A percentile compares a stretch with the other conserved stretches of the same genome.
These are phyloP conservation scores for Besnoitia besnoiti DNA, from an alignment of 169 alveolate species.

Conservation along the genomic window DNA sequence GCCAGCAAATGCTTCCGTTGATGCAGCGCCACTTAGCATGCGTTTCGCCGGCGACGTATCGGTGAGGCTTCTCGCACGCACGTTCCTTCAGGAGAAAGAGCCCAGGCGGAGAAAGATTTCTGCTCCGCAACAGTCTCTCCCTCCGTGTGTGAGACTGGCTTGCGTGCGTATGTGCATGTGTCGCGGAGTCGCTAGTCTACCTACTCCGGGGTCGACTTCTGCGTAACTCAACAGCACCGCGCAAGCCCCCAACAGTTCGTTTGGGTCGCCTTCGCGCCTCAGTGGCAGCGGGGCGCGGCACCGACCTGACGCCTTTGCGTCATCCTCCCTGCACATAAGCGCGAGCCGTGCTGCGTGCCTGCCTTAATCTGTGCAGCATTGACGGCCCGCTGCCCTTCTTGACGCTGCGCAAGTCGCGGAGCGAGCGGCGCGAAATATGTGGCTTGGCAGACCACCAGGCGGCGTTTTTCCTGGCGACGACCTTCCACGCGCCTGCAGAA, in stretches of 20 bases:
- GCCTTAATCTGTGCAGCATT: conserved; percentile 3
- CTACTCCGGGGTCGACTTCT: no score
- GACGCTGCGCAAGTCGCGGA: conserved; percentile 30
- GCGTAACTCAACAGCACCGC: no score
- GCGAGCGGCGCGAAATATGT: conserved; percentile 44
- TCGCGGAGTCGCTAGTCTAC: no score
- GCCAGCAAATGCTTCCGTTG: not conserved
- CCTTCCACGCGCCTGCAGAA: not conserved
- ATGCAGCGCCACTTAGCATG: conserved; percentile 15
- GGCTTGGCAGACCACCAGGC: conserved; percentile 58
- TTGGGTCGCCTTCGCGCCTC: no score
- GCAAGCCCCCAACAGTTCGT: no score
- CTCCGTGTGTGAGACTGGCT: no score
- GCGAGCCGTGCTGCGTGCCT: not conserved
- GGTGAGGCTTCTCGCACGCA: not conserved
- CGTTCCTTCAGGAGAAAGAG: not conserved
- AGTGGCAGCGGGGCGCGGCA: no score
- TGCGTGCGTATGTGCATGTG: no score
- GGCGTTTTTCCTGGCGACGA: conserved; percentile 48
- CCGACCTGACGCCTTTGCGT: no score
- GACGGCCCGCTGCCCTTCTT: conserved; percentile 46
- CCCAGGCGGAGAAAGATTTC: not conserved
- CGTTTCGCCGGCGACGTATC: conserved; percentile 17
- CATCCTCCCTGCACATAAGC: no score
- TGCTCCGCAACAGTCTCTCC: no score